These are phyloP conservation scores for Arthrocladium fulminans DNA, from an alignment of 2,329 filamentous ascomycete genomes.

Conservation along the genomic window DNA sequence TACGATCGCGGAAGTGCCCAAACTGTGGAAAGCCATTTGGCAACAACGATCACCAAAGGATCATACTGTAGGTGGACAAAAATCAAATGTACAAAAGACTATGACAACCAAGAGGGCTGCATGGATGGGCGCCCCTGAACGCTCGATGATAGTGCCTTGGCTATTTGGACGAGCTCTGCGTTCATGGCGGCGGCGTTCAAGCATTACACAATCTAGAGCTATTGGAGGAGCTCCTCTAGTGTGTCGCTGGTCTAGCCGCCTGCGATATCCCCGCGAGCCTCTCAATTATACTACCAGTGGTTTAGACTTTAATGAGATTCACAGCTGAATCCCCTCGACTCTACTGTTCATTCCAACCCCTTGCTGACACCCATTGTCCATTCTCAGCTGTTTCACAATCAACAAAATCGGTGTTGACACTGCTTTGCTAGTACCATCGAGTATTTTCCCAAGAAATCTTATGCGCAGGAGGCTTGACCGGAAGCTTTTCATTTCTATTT, in stretches of 20 bases:
- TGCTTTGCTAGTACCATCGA: too few species aligned
- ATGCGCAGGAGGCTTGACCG: too few species aligned
- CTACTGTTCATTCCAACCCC: neutral
- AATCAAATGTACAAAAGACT: neutral
- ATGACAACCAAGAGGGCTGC: neutral
- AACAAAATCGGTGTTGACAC: too few species aligned
- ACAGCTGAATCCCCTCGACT: neutral
- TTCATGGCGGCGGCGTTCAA: neutral
- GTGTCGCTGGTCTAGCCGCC: neutral
- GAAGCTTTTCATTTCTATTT: too few species aligned
- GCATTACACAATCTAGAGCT: neutral
- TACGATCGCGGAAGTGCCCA: conserved; percentile 89
- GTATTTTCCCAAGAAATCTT: too few species aligned
- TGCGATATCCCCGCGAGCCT: neutral
- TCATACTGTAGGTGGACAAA: conserved; percentile 32
- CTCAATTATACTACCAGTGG: neutral
- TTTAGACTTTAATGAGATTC: conserved; percentile 2
- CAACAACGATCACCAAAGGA: conserved; percentile 73
- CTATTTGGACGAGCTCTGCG: neutral
- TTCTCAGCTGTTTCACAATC: too few species aligned
- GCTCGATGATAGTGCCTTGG: neutral
- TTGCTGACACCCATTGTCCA: too few species aligned
- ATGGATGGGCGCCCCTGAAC: neutral
- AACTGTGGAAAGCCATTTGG: conserved; percentile 90
- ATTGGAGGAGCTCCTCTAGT: neutral